A percentile compares a stretch with the other conserved stretches of the same genome.
Evolutionary conservation across 139 green algal species (phyloP).

Genomic region (Chlamydomonas applanata): DNA sequence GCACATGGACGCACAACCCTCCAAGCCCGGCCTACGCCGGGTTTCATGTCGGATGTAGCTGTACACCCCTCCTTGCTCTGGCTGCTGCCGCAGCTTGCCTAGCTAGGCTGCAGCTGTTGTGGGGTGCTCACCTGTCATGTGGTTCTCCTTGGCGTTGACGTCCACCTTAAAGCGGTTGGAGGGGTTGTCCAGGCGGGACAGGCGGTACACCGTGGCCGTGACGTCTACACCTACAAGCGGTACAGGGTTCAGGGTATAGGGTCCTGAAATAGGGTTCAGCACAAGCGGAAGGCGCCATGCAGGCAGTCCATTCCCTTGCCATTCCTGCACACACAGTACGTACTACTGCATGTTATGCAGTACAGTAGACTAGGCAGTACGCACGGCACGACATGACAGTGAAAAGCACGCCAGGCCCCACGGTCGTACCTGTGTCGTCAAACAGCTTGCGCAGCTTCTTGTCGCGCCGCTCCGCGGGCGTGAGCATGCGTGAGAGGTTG

Average conservation of each 20-base stretch:
- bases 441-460: slow-evolving; percentile 97
- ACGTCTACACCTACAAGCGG: slow-evolving; percentile 16
- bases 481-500: slow-evolving; percentile 94
- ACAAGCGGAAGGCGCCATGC: too few relatives aligned
- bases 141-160: slow-evolving; percentile 92
- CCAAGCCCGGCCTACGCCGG: too few relatives aligned
- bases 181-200: slow-evolving; percentile 42
- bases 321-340: too few relatives aligned
- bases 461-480: slow-evolving; percentile 82
- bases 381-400: too few relatives aligned
- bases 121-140: slow-evolving; percentile 59
- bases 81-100: too few relatives aligned
- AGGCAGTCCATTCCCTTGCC: not conserved
- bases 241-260: too few relatives aligned
- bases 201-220: slow-evolving; percentile 33
- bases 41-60: too few relatives aligned
- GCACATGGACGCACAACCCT: too few relatives aligned
- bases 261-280: not conserved
- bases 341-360: too few relatives aligned
- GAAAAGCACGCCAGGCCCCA: not conserved
- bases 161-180: slow-evolving; percentile 89
- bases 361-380: not conserved
- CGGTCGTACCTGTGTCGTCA: slow-evolving; percentile 41
- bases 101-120: too few relatives aligned
- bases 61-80: too few relatives aligned